Base-by-base conservation (phyloP, 2,329 filamentous ascomycete species). In the Lachnellula occidentalis region DNA sequence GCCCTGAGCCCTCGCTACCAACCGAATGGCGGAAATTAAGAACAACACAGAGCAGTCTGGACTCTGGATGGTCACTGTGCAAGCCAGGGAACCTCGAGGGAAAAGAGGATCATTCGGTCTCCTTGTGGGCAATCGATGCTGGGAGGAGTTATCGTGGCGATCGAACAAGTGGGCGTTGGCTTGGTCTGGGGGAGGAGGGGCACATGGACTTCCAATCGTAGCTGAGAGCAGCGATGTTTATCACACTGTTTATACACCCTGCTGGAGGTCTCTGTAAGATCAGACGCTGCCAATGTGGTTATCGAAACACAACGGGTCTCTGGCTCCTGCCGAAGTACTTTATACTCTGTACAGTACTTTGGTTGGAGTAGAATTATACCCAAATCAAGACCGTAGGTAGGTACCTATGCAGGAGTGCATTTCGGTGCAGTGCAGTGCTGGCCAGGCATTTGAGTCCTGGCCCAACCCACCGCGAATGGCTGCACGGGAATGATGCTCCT, bases 21-120 rank as follows among this genome's bases (percentile, higher is more conserved):
- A 19, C 52, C 49, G 34, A 50, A 52, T 47, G 42, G 50, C 50
- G 50, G 50, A 52, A 37, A 52, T 52, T 47, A 52, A 36, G 34
- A 22, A 24, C 24, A 34, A 36, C 36, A 39, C 36, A 14, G 34
- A 37, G 41, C 27, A 49, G 21, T 27, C 11, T 12, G 21, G n/a
- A n/a, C n/a, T n/a, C n/a, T n/a, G n/a, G n/a, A n/a, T n/a, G n/a
- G 34, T 3, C 17, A 27, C 24, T 24, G 24, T 34, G 50, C 42
- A 52, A n/a, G 27, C 43, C 42, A n/a, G 37, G 41, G 39, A 27
- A n/a, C 24, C 19, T 45, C 22, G 11, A 15, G 49, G 39, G 34
- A 7, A 45, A 31, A 12, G 24, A 24, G 9, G 22, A 37, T 21
- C 22, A 19, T 19, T 19, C 11, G 17, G 8, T 17, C 21, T 21